Base-by-base conservation (phyloP, 73 alveolate genomes). In the Paramecium primaurelia region DNA sequence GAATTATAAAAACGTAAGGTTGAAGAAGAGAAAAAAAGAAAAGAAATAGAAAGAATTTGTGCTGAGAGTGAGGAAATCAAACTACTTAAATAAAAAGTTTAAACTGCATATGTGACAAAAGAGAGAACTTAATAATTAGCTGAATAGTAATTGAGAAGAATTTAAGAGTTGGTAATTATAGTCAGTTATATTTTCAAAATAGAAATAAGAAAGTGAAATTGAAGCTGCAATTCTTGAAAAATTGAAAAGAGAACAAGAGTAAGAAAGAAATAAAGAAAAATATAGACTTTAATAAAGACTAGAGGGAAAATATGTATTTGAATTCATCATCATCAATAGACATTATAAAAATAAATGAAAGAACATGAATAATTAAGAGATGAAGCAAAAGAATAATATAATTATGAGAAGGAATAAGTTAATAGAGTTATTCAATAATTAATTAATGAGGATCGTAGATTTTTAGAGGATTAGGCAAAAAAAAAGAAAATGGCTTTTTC, bases 1-100 rank as follows among this genome's bases (percentile, higher is more conserved):
- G 94, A 89, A 51, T 73, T 89, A n/a, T 51, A 89, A 49, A 89
- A 83, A 71, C 71, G 94, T 34, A 89, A 89, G 45, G 92, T 89
- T 25, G 94, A 89, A 47, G 94, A 89, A 25, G 94, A 89, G 32
- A 83, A 77, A n/a, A 89, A 49, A 26, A 47, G 88, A 71, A 89
- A 86, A 71, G 94, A 89, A 47, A 89, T 89, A 14, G 87, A 89
- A 47, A 68, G 88, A 44, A 89, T 89, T 69, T 89, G 88, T 45
- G 94, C 90, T 38, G 94, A 89, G 60, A 71, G 92, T 32, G 94
- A 89, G 32, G 94, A 89, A 44, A 71, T 89, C 71, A 89, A 89
- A 73, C 40, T 71, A 25, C 75, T 89, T 38, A 89, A 89, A 89
- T 59, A 71, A 37, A 89, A 89, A 83, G 88, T 89, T 38, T 47